A percentile compares a stretch with the other conserved stretches of the same genome.
Conservation (phyloP, 2,329 filamentous ascomycete genomes). For the Sphaceloma murrayae region DNA sequence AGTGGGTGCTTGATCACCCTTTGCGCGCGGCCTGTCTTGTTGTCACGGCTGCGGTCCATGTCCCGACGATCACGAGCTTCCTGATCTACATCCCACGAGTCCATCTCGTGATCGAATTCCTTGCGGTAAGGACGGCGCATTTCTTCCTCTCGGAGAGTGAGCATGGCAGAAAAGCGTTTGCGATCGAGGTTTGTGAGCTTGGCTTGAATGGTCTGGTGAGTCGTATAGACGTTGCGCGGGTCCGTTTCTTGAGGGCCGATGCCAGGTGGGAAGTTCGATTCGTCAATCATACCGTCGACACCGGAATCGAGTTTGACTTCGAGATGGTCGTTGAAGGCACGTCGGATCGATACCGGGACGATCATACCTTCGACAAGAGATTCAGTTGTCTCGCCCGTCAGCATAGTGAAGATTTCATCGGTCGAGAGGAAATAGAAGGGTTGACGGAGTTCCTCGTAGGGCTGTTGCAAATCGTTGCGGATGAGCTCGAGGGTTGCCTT, state of each 20-base stretch:
- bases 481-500: slow-evolving; percentile 94
- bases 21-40: slow-evolving; percentile 73
- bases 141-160: slow-evolving; percentile 74
- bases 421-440: slow-evolving; percentile 60
- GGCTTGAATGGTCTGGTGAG: slow-evolving; percentile 76
- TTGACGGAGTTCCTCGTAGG: slow-evolving; percentile 87
- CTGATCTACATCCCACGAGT: slow-evolving; percentile 65
- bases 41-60: slow-evolving; percentile 75
- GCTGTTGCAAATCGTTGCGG: slow-evolving; percentile 79
- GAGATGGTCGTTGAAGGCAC: slow-evolving; percentile 85
- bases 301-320: slow-evolving; percentile 91
- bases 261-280: slow-evolving; percentile 67
- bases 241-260: slow-evolving; percentile 49
- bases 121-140: slow-evolving; percentile 63
- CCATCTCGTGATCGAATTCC: slow-evolving; percentile 59
- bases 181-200: slow-evolving; percentile 84
- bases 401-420: slow-evolving; percentile 88
- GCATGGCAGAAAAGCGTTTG: slow-evolving; percentile 71
- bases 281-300: slow-evolving; percentile 78
- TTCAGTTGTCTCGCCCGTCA: slow-evolving; percentile 84
- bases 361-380: slow-evolving; percentile 85
- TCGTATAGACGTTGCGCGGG: slow-evolving; percentile 56
- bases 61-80: slow-evolving; percentile 70
- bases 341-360: slow-evolving; percentile 75
- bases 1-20: slow-evolving; percentile 96